Evolutionary conservation across 345 rosid species (phyloP), one percentile per base, ranked within the genome.

Genomic region (Noccaea caerulescens): DNA sequence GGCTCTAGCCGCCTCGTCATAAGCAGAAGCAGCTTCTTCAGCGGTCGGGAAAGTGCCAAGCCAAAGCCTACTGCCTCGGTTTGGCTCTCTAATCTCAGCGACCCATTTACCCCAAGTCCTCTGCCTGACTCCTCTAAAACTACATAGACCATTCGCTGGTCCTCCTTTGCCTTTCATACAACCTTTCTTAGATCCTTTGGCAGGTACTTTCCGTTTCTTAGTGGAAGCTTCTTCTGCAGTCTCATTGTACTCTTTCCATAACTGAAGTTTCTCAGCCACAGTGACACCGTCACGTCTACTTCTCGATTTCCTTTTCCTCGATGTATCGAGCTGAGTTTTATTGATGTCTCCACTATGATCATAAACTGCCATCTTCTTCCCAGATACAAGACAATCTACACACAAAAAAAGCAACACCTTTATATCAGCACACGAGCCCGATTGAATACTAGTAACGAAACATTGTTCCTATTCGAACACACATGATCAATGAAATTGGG

Each of bases 121-220:
- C 70, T 92, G 98, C 74, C 98, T 82, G 12, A 90, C 96, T 0
- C 98, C 98, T 68, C 98, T 76, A 43, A 82, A 92, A 14, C 65
- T 79, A 53, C 86, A 87, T 3, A 8, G 7, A 2, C 77, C 54
- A 36, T 92, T 92, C 62, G 89, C 92, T 0, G 98, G 96, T 3
- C 98, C 96, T 33, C 96, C 96, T 80, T 92, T 92, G 0, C 98
- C 98, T 66, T 86, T 92, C 98, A 92, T 92, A 63, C 98, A 92
- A 1, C 96, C 96, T 42, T 88, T 92, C 51, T 75, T 92, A 0
- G 96, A 89, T 0, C 98, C 96, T 77, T 86, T 86, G 0, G 96
- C 93, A 2, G 93, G 94, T 1, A 71, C 81, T 76, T 79, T 91
- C 2, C 86, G 77, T 2, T 34, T 75, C 63, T 70, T 71, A 0